Evolutionary conservation across 106 monocot species (phyloP).

Genomic region (Dendrobium huoshanense): DNA sequence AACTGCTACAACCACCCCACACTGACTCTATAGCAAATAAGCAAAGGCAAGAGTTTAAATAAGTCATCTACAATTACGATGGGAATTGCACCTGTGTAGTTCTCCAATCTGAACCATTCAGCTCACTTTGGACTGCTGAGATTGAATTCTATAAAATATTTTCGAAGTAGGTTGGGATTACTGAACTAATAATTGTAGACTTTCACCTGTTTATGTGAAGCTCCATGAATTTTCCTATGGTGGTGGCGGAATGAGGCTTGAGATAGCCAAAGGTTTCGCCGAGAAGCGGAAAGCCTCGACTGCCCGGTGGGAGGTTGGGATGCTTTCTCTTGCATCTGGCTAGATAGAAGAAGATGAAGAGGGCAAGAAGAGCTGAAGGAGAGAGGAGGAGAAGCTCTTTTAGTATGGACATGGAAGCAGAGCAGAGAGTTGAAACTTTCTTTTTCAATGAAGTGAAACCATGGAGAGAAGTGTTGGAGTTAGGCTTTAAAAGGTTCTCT

Average conservation of each 20-base stretch:
- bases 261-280: constrained; percentile 26
- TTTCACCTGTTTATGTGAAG: constrained; percentile 12
- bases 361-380: constrained; percentile 4
- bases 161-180: no score
- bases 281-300: constrained; percentile 24
- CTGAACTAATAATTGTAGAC: neutral
- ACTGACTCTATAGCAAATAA: no score
- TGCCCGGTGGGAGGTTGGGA: constrained; percentile 27
- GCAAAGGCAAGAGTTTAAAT: no score
- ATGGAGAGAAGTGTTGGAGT: neutral
- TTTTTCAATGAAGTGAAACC: no score
- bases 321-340: neutral
- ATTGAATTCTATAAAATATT: no score
- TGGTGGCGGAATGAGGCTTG: constrained; percentile 11
- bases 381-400: constrained; percentile 19
- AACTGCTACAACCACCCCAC: no score
- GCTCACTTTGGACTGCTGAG: no score
- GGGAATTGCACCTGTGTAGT: no score
- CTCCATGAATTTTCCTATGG: constrained; percentile 21
- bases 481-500: neutral
- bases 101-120: no score
- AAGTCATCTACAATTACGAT: no score
- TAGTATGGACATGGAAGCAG: neutral
- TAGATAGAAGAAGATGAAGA: constrained; percentile 8
- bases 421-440: neutral